Evolutionary conservation across 768 basidiomycete genomes (phyloP), one percentile per base, ranked within the genome.

Genomic region (Suillus discolor): DNA sequence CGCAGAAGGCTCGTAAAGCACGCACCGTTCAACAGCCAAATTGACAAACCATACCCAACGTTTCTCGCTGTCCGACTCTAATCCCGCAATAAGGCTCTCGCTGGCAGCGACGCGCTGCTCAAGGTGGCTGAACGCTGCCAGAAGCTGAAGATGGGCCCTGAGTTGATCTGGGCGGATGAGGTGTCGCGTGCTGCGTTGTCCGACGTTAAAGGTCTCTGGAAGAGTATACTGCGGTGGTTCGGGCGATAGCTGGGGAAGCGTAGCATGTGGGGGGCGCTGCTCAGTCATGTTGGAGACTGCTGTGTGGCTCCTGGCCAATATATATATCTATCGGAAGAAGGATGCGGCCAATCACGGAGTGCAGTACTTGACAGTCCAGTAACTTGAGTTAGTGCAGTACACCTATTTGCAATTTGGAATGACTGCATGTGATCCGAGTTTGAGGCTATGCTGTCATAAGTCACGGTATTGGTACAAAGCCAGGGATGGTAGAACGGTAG

Each of bases 191-290:
- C n/a, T 51, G 3, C 20, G 31, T 1, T 11, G 53, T 45, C 69
- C 69, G 3, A 74, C 66, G n/a, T 18, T 16, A 36, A 68, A 74
- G 2, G 65, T 65, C 41, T 65, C 41, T 1, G 73, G 73, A 34
- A 72, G 57, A 6, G 66, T 60, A 57, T 74, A 41, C 12, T 54
- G 62, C 4, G 62, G 62, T 57, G 55, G 25, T 31, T 63, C 62
- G 34, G 34, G 62, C 36, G 41, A 31, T 61, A 18, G 57, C n/a
- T 72, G 65, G 80, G 79, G 74, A 84, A 86, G 11, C 85, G 83
- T 4, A 84, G 81, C 36, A 91, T 78, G 64, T 92, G 91, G 25
- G 92, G 78, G 23, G 90, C 81, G 47, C 82, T 83, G 0, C 87
- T 84, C 85, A 87, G 90, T 87, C 89, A 89, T 8, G 53, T 34